A percentile compares a stretch with the other conserved stretches of the same genome.
Evolutionary conservation across 1,284 basidiomycete genomes (phyloP).

Genomic region (Rhodotorula sp.): DNA sequence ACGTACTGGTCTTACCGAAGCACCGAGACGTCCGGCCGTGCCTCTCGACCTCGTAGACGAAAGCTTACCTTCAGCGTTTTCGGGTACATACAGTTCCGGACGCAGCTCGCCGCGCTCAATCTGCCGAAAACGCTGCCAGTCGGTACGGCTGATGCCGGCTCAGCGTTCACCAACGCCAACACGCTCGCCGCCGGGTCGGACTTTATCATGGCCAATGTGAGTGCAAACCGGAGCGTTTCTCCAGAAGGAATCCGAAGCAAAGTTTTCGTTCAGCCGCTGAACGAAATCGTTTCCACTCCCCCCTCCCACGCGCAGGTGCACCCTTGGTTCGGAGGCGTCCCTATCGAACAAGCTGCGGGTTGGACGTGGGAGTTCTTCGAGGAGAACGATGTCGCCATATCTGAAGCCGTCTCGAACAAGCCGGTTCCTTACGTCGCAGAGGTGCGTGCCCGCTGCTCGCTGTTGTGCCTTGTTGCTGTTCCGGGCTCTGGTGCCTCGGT

Average conservation of each 20-base stretch:
- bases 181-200: constrained; percentile 68
- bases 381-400: constrained; percentile 50
- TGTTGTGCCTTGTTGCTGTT: too few relatives aligned
- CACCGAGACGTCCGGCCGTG: accelerated
- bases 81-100: constrained; percentile 49
- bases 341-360: constrained; percentile 64
- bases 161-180: constrained; percentile 65
- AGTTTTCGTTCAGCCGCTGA: too few relatives aligned
- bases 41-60: not conserved
- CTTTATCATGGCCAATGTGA: constrained; percentile 74
- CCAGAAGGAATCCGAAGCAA: too few relatives aligned
- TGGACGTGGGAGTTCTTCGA: constrained; percentile 65
- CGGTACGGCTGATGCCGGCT: constrained; percentile 87
- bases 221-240: constrained; percentile 51
- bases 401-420: constrained; percentile 57
- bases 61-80: not conserved
- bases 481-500: too few relatives aligned
- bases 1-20: not conserved
- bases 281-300: too few relatives aligned
- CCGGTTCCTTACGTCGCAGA: constrained; percentile 75
- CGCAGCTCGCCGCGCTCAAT: constrained; percentile 58
- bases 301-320: constrained; percentile 8
- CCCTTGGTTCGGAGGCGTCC: constrained; percentile 60
- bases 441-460: constrained; percentile 52
- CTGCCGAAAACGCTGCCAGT: constrained; percentile 61